Evolutionary conservation across 805 yeast genomes (phyloP).

Genomic region (Clavispora fructus): DNA sequence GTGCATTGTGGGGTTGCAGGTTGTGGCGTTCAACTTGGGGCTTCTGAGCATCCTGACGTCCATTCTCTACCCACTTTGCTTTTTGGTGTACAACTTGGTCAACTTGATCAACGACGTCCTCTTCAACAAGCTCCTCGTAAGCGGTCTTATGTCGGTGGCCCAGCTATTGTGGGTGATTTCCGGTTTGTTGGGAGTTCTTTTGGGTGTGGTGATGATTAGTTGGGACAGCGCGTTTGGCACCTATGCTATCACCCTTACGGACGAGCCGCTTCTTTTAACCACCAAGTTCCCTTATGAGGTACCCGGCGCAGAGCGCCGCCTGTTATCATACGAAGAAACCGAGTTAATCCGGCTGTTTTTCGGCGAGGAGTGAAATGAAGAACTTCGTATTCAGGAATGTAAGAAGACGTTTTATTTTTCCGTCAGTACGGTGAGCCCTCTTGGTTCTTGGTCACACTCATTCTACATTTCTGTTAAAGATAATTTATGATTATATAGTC

Average conservation of each 20-base stretch:
- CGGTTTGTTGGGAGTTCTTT: conserved; percentile 48
- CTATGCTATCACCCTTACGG: conserved; percentile 2
- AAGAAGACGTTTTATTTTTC: too few relatives aligned
- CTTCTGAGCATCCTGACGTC: conserved; percentile 67
- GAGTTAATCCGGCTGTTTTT: conserved; percentile 10
- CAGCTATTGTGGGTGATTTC: conserved; percentile 44
- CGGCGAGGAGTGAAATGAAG: not conserved
- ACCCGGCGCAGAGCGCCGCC: conserved; percentile 1
- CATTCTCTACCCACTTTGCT: conserved; percentile 76
- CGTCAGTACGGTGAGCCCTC: too few relatives aligned
- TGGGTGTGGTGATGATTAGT: conserved; percentile 67
- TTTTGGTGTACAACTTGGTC: conserved; percentile 72
- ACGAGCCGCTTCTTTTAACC: conserved; percentile 6
- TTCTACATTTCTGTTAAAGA: too few relatives aligned
- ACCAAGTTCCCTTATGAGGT: conserved; percentile 16
- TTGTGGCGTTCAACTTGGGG: conserved; percentile 70
- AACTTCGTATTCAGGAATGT: too few relatives aligned
- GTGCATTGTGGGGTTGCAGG: conserved; percentile 62
- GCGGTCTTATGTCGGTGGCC: conserved; percentile 32
- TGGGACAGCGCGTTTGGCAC: conserved; percentile 37
- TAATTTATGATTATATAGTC: too few relatives aligned
- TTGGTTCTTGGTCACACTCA: too few relatives aligned
- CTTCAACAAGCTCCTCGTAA: conserved; percentile 57
- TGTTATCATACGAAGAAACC: conserved; percentile 12
- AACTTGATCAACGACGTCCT: conserved; percentile 47